phyloP scores from a whole-genome alignment of 345 rosid genomes.

The Brassica rapa region DNA sequence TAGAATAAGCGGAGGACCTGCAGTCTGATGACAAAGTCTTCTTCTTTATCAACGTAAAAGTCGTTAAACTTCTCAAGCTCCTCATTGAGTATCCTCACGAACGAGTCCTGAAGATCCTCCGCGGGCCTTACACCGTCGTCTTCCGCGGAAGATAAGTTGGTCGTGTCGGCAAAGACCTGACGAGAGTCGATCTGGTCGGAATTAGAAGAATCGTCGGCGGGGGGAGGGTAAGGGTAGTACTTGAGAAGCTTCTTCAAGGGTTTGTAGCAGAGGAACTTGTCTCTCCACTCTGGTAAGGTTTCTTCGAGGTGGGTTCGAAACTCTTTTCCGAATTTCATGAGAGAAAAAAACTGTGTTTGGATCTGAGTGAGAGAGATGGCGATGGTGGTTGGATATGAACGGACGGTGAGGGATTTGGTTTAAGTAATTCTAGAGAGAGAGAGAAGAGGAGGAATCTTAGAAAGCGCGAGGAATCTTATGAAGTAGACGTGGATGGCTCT shows the following conservation, averaged over 20 bases:
- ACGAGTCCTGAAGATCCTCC: slow-evolving; percentile 60
- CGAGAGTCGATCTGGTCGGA: slow-evolving; percentile 23
- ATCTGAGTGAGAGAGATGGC: neutral
- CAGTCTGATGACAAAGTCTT: slow-evolving; percentile 80
- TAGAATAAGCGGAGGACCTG: slow-evolving; percentile 31
- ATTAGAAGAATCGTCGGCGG: slow-evolving; percentile 12
- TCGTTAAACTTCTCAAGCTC: slow-evolving; percentile 94
- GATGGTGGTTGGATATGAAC: slow-evolving; percentile 16
- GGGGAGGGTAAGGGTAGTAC: slow-evolving; percentile 45
- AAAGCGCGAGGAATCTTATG: slow-evolving; percentile 31
- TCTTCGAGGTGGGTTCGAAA: slow-evolving; percentile 88
- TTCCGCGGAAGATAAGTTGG: slow-evolving; percentile 6
- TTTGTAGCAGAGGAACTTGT: slow-evolving; percentile 91
- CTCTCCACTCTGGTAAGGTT: slow-evolving; percentile 92
- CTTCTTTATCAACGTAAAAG: slow-evolving; percentile 88
- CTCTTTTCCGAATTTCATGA: slow-evolving; percentile 92
- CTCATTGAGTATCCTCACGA: slow-evolving; percentile 71
- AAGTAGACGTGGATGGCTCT: slow-evolving; percentile 31
- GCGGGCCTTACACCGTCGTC: slow-evolving; percentile 19
- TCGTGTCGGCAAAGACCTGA: slow-evolving; percentile 34
- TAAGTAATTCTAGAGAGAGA: neutral
- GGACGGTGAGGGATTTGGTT: neutral
- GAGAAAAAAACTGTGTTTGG: neutral
- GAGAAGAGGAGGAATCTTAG: slow-evolving; percentile 8
- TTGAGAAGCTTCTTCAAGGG: slow-evolving; percentile 88